A percentile compares a stretch with the other conserved stretches of the same genome.
phyloP scores from a whole-genome alignment of 2,329 filamentous ascomycete genomes.

The Drechmeria coniospora region DNA sequence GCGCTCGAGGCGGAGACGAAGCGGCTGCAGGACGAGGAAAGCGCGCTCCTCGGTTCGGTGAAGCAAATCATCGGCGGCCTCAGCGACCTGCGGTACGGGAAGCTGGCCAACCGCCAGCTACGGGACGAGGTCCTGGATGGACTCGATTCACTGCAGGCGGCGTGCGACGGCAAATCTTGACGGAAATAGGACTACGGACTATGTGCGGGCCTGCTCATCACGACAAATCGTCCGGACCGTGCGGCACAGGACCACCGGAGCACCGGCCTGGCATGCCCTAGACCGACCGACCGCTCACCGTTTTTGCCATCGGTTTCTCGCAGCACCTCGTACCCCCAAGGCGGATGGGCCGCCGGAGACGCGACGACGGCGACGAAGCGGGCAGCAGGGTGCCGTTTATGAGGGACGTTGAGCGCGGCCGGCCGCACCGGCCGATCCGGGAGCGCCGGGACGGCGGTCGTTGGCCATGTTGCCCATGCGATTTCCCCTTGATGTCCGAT shows the following conservation, averaged over 20 bases:
- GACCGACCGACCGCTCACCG: neutral
- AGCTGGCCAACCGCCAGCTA: slow-evolving; percentile 48
- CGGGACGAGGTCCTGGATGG: slow-evolving; percentile 52
- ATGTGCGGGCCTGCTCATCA: neutral
- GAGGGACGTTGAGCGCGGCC: slow-evolving; percentile 2
- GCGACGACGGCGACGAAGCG: neutral
- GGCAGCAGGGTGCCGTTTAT: neutral
- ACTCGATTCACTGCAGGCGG: slow-evolving; percentile 38
- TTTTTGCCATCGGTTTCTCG: neutral
- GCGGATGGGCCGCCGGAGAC: neutral
- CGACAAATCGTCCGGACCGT: neutral
- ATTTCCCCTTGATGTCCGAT: slow-evolving; percentile 17
- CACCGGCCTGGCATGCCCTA: neutral
- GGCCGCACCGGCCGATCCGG: slow-evolving; percentile 4
- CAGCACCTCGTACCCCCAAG: neutral
- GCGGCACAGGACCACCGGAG: neutral
- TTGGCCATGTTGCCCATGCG: slow-evolving; percentile 12
- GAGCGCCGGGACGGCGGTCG: slow-evolving; percentile 5
- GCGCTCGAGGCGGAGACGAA: slow-evolving; percentile 55
- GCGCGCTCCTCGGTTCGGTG: slow-evolving; percentile 42
- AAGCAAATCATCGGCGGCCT: slow-evolving; percentile 53
- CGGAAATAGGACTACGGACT: neutral
- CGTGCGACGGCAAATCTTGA: slow-evolving; percentile 35
- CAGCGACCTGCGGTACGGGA: slow-evolving; percentile 72
- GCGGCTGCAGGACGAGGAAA: slow-evolving; percentile 49